Evolutionary conservation across 1,139 yeast species (phyloP).

Genomic region (Debaryomyces fabryi): DNA sequence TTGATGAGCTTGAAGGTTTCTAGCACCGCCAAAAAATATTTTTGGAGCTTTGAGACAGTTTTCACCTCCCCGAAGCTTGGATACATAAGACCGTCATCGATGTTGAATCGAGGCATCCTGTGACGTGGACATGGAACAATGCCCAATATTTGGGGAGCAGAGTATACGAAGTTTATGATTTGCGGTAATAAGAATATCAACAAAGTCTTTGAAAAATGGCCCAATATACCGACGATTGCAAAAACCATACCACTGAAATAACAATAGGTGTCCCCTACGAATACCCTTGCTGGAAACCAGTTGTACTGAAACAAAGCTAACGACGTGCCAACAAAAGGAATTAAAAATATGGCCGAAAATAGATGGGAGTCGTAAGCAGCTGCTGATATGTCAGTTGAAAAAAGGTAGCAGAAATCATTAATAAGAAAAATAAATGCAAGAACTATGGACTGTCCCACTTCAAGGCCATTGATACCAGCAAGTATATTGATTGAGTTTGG

Average conservation of each 20-base stretch:
- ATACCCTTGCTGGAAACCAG: conserved; percentile 89
- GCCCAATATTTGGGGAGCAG: conserved; percentile 86
- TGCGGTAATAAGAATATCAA: conserved; percentile 87
- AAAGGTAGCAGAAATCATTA: conserved; percentile 76
- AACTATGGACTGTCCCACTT: conserved; percentile 91
- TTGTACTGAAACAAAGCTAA: conserved; percentile 74
- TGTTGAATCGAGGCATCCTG: conserved; percentile 78
- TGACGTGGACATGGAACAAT: conserved; percentile 95
- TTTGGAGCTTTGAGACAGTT: conserved; percentile 19
- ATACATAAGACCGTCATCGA: conserved; percentile 68
- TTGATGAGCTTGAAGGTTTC: conserved; percentile 53
- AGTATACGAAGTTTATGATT: conserved; percentile 82
- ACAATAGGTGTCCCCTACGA: conserved; percentile 98
- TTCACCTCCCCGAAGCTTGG: conserved; percentile 53
- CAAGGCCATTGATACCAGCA: conserved; percentile 96
- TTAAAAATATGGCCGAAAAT: conserved; percentile 73
- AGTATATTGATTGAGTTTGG: conserved; percentile 96
- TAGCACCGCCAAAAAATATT: conserved; percentile 35
- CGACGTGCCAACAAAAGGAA: conserved; percentile 89
- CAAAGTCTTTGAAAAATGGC: conserved; percentile 93
- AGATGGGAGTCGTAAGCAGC: conserved; percentile 83
- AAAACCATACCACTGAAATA: conserved; percentile 98
- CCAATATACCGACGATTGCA: conserved; percentile 94
- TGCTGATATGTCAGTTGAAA: conserved; percentile 39
- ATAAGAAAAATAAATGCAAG: conserved; percentile 68